Percentiles rank a stretch among this genome's conserved stretches.
phyloP scores from a whole-genome alignment of 2,329 filamentous ascomycete species.

The Dactylellina haptotyla region DNA sequence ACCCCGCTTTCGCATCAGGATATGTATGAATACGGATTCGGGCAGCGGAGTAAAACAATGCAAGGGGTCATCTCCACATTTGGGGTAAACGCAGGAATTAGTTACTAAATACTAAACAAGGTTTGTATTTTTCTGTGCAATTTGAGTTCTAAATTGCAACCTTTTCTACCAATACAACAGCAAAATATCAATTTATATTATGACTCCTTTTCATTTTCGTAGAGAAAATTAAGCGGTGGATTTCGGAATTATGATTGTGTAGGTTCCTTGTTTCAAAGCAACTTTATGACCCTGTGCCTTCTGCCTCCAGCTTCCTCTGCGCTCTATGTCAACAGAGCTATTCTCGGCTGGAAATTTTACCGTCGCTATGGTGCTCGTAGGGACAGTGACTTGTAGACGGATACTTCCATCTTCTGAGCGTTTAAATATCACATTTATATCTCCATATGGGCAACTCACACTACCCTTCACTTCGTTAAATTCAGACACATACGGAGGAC shows the following conservation, averaged over 20 bases:
- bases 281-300: neutral
- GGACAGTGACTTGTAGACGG: conserved; percentile 13
- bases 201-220: neutral
- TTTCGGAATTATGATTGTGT: conserved; percentile 6
- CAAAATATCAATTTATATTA: no score
- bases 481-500: conserved; percentile 62
- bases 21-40: conserved; percentile 15
- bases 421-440: conserved; percentile 59
- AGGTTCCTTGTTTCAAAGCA: conserved; percentile 18
- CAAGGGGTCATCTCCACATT: conserved; percentile 23
- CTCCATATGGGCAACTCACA: conserved; percentile 62
- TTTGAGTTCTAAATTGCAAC: no score
- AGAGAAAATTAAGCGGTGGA: neutral
- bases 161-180: no score
- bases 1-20: neutral
- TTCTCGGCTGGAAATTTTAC: conserved; percentile 2
- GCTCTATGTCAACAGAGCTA: neutral
- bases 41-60: conserved; percentile 18
- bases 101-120: neutral
- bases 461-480: conserved; percentile 62
- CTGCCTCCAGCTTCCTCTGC: conserved; percentile 11
- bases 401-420: conserved; percentile 1
- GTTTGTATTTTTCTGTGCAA: no score
- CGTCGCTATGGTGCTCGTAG: conserved; percentile 13
- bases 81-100: neutral